phyloP scores from a whole-genome alignment of 768 basidiomycete species.

The Russula foetens region DNA sequence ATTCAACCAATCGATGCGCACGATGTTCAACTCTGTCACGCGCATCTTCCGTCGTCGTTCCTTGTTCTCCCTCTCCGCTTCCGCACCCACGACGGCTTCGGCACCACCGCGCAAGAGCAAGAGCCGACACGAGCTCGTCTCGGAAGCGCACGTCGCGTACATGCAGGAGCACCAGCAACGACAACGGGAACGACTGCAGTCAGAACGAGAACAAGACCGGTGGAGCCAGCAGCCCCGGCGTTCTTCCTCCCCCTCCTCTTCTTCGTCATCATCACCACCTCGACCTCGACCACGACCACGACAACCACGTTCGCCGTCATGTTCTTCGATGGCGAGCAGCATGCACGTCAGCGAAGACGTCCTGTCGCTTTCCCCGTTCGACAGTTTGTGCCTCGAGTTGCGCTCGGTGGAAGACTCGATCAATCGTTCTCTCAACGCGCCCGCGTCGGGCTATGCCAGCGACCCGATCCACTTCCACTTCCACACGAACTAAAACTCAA shows the following conservation, averaged over 20 bases:
- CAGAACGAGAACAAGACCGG: not conserved
- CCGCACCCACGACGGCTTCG: not conserved
- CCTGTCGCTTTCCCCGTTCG: not conserved
- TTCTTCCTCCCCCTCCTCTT: not conserved
- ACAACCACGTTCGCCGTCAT: too few relatives aligned
- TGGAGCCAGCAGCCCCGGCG: too few relatives aligned
- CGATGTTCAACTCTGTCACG: slow-evolving; percentile 9
- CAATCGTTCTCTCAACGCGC: not conserved
- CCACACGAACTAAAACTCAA: too few relatives aligned
- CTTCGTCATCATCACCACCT: not conserved
- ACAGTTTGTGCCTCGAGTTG: slow-evolving; percentile 6
- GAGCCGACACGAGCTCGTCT: slow-evolving; percentile 14
- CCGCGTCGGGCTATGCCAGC: not conserved
- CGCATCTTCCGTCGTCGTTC: slow-evolving; percentile 7
- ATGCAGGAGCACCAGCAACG: not conserved
- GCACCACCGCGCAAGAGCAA: not conserved
- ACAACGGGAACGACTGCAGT: not conserved
- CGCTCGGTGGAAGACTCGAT: slow-evolving; percentile 4
- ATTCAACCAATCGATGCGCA: not conserved
- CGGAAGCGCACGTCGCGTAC: slow-evolving; percentile 8
- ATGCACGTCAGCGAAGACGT: not conserved
- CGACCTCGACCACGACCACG: too few relatives aligned
- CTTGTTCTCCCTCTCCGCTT: not conserved
- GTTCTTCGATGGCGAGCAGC: too few relatives aligned
- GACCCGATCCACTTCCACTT: not conserved